Evolutionary conservation across 208 protist species (phyloP).

Genomic region (Lotmaria passim): DNA sequence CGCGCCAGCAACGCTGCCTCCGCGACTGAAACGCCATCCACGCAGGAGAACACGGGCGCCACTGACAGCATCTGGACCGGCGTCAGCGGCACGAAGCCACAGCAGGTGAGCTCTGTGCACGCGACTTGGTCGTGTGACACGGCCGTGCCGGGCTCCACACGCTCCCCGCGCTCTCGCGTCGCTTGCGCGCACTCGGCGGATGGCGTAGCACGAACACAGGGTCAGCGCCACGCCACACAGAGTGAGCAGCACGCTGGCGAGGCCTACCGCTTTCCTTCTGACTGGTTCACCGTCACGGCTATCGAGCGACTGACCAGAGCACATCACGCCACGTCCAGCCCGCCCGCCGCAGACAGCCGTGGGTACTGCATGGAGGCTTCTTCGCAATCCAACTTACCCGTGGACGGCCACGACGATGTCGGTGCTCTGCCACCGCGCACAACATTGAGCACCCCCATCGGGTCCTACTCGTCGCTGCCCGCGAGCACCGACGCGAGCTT

Average conservation of each 20-base stretch:
- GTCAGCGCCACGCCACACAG: neutral
- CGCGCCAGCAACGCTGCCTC: neutral
- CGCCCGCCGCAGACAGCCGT: neutral
- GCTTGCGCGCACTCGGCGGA: neutral
- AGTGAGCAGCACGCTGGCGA: neutral
- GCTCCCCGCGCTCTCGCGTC: neutral
- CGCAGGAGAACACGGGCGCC: neutral
- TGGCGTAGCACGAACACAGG: no score
- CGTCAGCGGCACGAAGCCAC: neutral
- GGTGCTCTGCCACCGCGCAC: neutral
- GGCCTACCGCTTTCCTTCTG: neutral
- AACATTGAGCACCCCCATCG: neutral
- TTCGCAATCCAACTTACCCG: neutral
- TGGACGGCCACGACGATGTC: neutral
- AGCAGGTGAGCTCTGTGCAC: neutral
- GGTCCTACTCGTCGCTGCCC: neutral
- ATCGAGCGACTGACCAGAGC: neutral
- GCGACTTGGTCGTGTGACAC: neutral
- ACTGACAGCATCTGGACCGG: neutral
- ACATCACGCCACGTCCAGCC: neutral
- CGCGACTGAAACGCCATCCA: neutral
- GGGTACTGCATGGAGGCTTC: neutral
- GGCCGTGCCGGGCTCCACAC: neutral
- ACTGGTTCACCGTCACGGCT: conserved; percentile 6
- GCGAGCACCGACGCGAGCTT: neutral